Conservation (phyloP, 2,329 filamentous ascomycete genomes). For the Aspergillus hortae region DNA sequence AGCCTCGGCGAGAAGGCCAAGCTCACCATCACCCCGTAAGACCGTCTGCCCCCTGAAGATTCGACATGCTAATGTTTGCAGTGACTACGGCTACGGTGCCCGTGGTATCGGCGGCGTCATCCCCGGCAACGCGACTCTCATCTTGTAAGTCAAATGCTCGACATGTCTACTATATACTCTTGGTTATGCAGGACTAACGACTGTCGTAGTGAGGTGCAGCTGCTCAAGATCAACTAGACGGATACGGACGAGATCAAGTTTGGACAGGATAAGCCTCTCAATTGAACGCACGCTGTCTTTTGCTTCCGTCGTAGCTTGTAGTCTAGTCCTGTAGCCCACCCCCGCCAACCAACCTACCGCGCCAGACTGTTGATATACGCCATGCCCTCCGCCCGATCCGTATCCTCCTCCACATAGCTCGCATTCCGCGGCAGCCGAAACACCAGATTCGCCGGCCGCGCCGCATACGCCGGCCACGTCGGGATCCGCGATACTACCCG, state of each 20-base stretch:
- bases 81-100: conserved; percentile 40
- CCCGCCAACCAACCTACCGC: conserved; percentile 6
- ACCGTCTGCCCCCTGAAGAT: conserved; percentile 1
- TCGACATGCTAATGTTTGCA: conserved; percentile 14
- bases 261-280: neutral
- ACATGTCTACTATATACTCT: neutral
- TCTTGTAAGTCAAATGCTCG: conserved; percentile 66
- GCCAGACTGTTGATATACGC: conserved; percentile 25
- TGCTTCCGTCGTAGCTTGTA: neutral
- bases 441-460: conserved; percentile 21
- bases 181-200: conserved; percentile 5
- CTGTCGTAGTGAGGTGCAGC: conserved; percentile 60
- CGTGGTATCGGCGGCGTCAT: conserved; percentile 75
- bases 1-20: conserved; percentile 85
- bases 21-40: conserved; percentile 74
- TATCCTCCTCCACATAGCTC: conserved; percentile 27
- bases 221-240: conserved; percentile 60
- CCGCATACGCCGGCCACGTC: conserved; percentile 21
- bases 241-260: conserved; percentile 23
- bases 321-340: neutral
- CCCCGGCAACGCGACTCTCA: conserved; percentile 67
- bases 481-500: conserved; percentile 19
- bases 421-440: conserved; percentile 23
- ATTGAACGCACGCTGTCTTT: neutral
- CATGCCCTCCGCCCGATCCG: conserved; percentile 24